These are phyloP conservation scores for Protea cynaroides DNA, from an alignment of 164 flowering plant species.

Conservation along the genomic window DNA sequence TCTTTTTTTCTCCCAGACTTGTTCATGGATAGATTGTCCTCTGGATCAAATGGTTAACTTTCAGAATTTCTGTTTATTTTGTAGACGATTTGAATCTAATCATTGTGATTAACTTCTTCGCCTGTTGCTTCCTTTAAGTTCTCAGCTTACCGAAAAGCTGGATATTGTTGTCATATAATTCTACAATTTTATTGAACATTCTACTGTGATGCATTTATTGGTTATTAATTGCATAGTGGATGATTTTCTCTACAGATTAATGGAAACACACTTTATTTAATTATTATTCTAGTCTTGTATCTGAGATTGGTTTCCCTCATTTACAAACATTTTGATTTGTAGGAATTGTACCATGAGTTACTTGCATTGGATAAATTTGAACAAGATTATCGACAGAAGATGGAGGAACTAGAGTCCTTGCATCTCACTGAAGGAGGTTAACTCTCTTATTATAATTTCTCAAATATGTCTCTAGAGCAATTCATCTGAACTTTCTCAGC, in stretches of 20 bases:
- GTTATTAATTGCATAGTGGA: too few relatives aligned
- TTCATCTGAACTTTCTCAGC: not conserved
- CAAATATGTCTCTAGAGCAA: not conserved
- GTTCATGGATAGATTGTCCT: not conserved
- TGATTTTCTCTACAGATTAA: not conserved
- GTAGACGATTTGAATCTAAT: not conserved
- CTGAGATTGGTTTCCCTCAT: not conserved
- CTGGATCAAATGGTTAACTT: not conserved
- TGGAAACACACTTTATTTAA: not conserved
- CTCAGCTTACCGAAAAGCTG: too few relatives aligned
- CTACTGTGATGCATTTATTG: too few relatives aligned
- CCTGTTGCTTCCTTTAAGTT: conserved; percentile 31
- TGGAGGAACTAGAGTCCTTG: conserved; percentile 41
- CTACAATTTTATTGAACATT: too few relatives aligned
- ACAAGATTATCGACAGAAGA: conserved; percentile 53
- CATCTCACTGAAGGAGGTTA: conserved; percentile 57
- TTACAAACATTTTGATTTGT: conserved; percentile 9
- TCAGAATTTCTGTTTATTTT: too few relatives aligned
- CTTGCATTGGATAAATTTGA: conserved; percentile 58
- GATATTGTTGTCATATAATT: too few relatives aligned
- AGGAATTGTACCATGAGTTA: conserved; percentile 70
- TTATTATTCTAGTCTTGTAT: not conserved
- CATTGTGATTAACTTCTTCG: too few relatives aligned
- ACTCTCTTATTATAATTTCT: conserved; percentile 2
- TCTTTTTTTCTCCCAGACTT: too few relatives aligned